Evolutionary conservation across 208 protist species (phyloP).

Genomic region (Trypanosoma melophagium): DNA sequence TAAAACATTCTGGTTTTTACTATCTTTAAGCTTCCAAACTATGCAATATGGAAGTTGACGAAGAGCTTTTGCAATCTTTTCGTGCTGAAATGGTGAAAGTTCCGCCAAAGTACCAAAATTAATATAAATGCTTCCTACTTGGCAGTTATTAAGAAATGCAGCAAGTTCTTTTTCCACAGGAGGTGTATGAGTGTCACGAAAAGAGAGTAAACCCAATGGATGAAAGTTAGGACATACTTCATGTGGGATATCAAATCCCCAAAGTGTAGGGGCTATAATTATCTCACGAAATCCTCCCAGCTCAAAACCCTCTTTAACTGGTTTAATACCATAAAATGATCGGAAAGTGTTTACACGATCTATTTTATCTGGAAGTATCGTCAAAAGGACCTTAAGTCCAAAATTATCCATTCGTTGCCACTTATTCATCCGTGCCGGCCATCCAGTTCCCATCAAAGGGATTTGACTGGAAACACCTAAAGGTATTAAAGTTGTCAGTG

Average conservation of each 20-base stretch:
- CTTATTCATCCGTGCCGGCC: slow-evolving; percentile 35
- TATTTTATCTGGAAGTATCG: slow-evolving; percentile 12
- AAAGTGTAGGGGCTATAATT: slow-evolving; percentile 38
- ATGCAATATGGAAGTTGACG: slow-evolving; percentile 39
- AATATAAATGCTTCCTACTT: slow-evolving; percentile 44
- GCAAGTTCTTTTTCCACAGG: slow-evolving; percentile 16
- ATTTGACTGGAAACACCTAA: slow-evolving; percentile 39
- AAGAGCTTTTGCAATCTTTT: slow-evolving; percentile 29
- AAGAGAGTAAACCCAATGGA: slow-evolving; percentile 42
- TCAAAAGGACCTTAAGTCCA: slow-evolving; percentile 24
- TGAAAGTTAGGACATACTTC: slow-evolving; percentile 57
- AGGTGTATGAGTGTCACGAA: slow-evolving; percentile 29
- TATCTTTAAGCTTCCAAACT: slow-evolving; percentile 45
- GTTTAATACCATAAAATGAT: slow-evolving; percentile 21
- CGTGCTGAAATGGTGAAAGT: slow-evolving; percentile 17
- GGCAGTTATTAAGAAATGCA: slow-evolving; percentile 39
- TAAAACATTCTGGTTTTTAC: slow-evolving; percentile 11
- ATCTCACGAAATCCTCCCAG: slow-evolving; percentile 44
- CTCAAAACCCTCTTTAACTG: slow-evolving; percentile 33
- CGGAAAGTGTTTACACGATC: slow-evolving; percentile 31
- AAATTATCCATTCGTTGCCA: slow-evolving; percentile 30
- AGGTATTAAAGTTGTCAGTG: slow-evolving; percentile 39
- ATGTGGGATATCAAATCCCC: slow-evolving; percentile 53
- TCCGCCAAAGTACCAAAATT: slow-evolving; percentile 50
- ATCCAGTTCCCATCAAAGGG: slow-evolving; percentile 39